Evolutionary conservation across 345 rosid genomes (phyloP).

Genomic region (Eucalyptus cloeziana): DNA sequence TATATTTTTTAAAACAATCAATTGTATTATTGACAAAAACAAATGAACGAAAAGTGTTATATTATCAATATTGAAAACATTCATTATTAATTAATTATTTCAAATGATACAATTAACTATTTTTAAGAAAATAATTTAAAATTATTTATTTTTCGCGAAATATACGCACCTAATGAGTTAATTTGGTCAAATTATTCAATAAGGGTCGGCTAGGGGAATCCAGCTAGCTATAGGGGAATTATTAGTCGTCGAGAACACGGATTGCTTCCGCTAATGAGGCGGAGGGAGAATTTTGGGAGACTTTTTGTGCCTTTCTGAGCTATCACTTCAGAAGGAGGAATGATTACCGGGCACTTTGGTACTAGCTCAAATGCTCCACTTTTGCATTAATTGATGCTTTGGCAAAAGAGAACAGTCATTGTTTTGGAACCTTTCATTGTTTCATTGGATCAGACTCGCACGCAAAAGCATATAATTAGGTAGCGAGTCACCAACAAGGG

Average conservation of each 20-base stretch:
- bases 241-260: neutral
- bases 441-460: neutral
- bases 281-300: neutral
- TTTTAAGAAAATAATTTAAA: too few relatives aligned
- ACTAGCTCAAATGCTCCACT: neutral
- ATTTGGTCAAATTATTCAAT: neutral
- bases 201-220: neutral
- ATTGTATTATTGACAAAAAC: neutral
- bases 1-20: too few relatives aligned
- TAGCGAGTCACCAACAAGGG: neutral
- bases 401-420: neutral
- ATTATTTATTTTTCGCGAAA: too few relatives aligned
- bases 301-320: neutral
- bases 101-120: too few relatives aligned
- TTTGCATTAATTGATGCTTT: neutral
- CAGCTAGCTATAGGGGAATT: neutral
- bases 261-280: neutral
- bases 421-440: neutral
- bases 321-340: neutral
- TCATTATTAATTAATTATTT: too few relatives aligned
- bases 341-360: neutral
- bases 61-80: too few relatives aligned
- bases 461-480: neutral
- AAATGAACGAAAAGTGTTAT: too few relatives aligned
- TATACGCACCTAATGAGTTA: neutral